Base-by-base conservation (phyloP, 2,329 filamentous ascomycete genomes). In the Xylariales sp. region DNA sequence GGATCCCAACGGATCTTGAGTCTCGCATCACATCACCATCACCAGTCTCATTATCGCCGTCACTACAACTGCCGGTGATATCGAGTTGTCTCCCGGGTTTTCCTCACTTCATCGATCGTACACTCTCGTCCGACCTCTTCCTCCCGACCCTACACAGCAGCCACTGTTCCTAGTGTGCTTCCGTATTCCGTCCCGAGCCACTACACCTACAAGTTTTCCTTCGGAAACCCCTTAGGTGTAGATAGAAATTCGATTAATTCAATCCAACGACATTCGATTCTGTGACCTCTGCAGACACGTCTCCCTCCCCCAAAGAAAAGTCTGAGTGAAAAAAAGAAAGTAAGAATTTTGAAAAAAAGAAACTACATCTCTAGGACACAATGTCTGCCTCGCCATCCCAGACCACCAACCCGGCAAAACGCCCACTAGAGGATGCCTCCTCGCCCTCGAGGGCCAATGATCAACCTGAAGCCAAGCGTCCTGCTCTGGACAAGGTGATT, bases 391-490 rank as follows among this genome's bases (percentile, higher is more conserved):
- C 78, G 49, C 79, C 78, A 20, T 66, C 72, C 45, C 72, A 73
- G 45, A 78, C 79, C 35, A 84, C 81, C 42, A 80, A 87, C 58
- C 83, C 80, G 53, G 72, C 78, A 46, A 98, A 98, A 78, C 89
- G 93, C 57, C 93, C 93, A 44, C 81, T 98, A 49, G 93, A 98
- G 73, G 93, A 97, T 60, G 86, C 91, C 10, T 97, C 93, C 14
- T 98, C 93, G 8, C 93, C 93, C 24, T 95, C 89, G 21, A 86
- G 86, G 46, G 84, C 85, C 27, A 88, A 80, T 59, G 93, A 97
- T 55, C 90, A 96, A 61, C 93, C 94, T 38, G 93, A 98, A 53
- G 93, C 93, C 46, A 98, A 98, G 72, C 87, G 93, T 51, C 93
- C 88, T 33, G 93, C 93, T 27, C 80, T 98, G 46, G 91, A 97